A percentile compares a stretch with the other conserved stretches of the same genome.
These are phyloP conservation scores for Gaertneriomyces semiglobifer DNA, from an alignment of 192 early-diverging fungal genomes.

Conservation along the genomic window DNA sequence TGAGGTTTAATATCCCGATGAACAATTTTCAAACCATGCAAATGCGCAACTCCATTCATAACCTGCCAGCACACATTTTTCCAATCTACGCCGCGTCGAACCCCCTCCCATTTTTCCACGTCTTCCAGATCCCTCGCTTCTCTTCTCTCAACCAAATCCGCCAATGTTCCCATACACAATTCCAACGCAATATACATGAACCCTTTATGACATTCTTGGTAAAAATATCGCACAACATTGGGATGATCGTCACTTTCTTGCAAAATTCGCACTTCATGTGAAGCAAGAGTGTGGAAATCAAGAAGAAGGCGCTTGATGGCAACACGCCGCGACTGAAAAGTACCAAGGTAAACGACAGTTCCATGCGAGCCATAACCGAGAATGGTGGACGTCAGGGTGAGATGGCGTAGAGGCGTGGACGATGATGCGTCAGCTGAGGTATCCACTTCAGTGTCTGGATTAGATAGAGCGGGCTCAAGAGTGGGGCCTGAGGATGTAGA, in stretches of 20 bases:
- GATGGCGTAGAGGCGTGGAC: constrained; percentile 28
- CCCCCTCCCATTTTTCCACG: too few species aligned
- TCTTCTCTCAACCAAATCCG: constrained; percentile 73
- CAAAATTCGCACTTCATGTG: constrained; percentile 87
- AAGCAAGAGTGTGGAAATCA: constrained; percentile 95
- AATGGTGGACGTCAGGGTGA: constrained; percentile 60
- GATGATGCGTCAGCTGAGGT: too few species aligned
- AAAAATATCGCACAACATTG: constrained; percentile 94
- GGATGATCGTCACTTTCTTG: constrained; percentile 94
- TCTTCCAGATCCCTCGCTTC: neutral
- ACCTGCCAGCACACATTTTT: constrained; percentile 79
- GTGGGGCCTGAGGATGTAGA: too few species aligned
- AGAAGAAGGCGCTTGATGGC: constrained; percentile 90
- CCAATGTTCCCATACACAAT: constrained; percentile 82
- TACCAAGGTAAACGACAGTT: constrained; percentile 93
- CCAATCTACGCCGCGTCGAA: constrained; percentile 44
- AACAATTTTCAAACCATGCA: constrained; percentile 93
- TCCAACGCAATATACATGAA: constrained; percentile 99
- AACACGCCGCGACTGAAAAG: constrained; percentile 84
- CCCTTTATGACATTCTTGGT: constrained; percentile 73
- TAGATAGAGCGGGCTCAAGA: too few species aligned
- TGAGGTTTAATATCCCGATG: constrained; percentile 96
- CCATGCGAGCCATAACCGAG: constrained; percentile 91
- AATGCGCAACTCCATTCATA: constrained; percentile 75
- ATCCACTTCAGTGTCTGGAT: too few species aligned